A percentile compares a stretch with the other conserved stretches of the same genome.
phyloP scores from a whole-genome alignment of 1,284 basidiomycete species.

The Vanrija humicola region DNA sequence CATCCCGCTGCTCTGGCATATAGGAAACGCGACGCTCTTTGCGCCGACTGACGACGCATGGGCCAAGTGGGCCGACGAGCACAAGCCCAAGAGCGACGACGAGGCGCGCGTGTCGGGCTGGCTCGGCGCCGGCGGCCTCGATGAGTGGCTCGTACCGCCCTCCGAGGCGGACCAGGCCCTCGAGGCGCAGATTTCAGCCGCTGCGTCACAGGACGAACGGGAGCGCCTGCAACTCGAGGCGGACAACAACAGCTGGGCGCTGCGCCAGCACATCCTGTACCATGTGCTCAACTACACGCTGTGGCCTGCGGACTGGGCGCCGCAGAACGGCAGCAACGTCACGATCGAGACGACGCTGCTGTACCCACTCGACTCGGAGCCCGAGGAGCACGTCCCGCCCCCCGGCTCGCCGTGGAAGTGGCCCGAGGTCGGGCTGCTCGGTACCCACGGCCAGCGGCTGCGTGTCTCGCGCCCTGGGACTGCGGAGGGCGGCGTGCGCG shows the following conservation, averaged over 20 bases:
- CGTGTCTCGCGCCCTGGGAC: constrained; percentile 54
- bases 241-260: constrained; percentile 68
- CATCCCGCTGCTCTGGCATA: constrained; percentile 83
- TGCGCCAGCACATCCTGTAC: constrained; percentile 90
- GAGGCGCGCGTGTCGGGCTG: constrained; percentile 18
- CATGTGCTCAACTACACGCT: constrained; percentile 87
- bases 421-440: constrained; percentile 68
- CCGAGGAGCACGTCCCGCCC: constrained; percentile 57
- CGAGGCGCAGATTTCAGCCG: not conserved
- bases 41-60: constrained; percentile 94
- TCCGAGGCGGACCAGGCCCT: not conserved
- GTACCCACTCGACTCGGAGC: constrained; percentile 57
- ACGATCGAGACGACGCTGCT: constrained; percentile 60
- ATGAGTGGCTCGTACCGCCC: constrained; percentile 26
- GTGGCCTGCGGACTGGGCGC: constrained; percentile 26
- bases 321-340: constrained; percentile 26
- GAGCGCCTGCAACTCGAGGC: constrained; percentile 6
- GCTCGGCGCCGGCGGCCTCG: constrained; percentile 29
- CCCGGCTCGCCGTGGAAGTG: constrained; percentile 75
- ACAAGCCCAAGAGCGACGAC: constrained; percentile 18
- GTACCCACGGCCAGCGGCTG: constrained; percentile 75
- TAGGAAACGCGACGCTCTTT: constrained; percentile 80
- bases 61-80: constrained; percentile 42
- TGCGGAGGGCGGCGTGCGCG: constrained; percentile 50
- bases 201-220: constrained; percentile 24